phyloP scores from a whole-genome alignment of 2,329 filamentous ascomycete species.

The Paecilomyces formosus region DNA sequence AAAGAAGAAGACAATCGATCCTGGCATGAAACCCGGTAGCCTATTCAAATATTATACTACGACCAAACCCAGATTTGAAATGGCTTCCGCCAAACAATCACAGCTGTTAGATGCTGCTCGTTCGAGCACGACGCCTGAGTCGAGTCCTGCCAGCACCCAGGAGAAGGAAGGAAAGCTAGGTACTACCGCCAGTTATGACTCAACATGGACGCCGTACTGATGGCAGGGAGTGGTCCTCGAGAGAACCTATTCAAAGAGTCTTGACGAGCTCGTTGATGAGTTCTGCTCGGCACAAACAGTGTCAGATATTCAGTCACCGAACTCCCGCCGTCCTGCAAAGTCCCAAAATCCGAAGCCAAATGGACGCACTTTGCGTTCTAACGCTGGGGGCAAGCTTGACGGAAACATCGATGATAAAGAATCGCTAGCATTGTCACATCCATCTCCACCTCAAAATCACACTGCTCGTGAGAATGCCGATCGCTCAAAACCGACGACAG shows the following conservation, averaged over 20 bases:
- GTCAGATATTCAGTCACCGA: background rate
- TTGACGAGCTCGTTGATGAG: slow-evolving; percentile 4
- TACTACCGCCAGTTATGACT: background rate
- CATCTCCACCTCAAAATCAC: background rate
- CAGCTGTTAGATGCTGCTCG: slow-evolving; percentile 22
- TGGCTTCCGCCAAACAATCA: slow-evolving; percentile 19
- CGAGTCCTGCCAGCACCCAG: slow-evolving; percentile 7
- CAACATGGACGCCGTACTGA: background rate
- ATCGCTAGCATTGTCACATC: slow-evolving; percentile 11
- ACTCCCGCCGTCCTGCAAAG: background rate
- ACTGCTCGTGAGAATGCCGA: background rate
- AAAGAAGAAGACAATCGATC: slow-evolving; percentile 32
- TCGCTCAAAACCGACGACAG: background rate
- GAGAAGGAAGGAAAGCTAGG: slow-evolving; percentile 1
- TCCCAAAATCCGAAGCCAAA: background rate
- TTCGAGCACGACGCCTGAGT: slow-evolving; percentile 10
- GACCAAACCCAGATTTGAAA: slow-evolving; percentile 25
- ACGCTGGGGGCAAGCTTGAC: background rate
- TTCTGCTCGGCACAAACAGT: slow-evolving; percentile 1
- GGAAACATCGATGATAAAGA: background rate
- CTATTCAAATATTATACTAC: slow-evolving; percentile 35
- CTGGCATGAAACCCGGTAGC: slow-evolving; percentile 32
- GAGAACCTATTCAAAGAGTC: background rate
- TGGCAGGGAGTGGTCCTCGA: background rate
- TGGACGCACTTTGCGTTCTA: background rate